A percentile compares a stretch with the other conserved stretches of the same genome.
Conservation (phyloP, 2,329 filamentous ascomycete species). For the Phyllosticta citrichinensis region DNA sequence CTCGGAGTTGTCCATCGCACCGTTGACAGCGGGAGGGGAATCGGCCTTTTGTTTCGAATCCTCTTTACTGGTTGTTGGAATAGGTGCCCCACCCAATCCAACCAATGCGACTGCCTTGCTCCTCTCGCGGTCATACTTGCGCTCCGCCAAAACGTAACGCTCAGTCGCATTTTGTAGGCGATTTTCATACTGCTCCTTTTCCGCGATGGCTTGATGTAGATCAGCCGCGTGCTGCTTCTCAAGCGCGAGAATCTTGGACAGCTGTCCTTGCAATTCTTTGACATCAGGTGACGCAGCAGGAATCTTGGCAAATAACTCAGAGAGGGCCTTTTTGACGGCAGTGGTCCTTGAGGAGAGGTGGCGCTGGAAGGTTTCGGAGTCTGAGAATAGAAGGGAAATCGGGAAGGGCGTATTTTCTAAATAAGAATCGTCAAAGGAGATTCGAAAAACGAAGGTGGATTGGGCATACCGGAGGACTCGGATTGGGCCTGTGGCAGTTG, state of each 20-base stretch:
- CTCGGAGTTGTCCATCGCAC: conserved; percentile 41
- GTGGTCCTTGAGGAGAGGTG: conserved; percentile 70
- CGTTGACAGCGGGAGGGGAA: conserved; percentile 29
- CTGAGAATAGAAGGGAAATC: conserved; percentile 45
- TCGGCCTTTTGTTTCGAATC: conserved; percentile 18
- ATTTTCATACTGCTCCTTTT: conserved; percentile 78
- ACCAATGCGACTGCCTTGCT: conserved; percentile 85
- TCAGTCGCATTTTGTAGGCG: conserved; percentile 81
- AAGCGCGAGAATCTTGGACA: conserved; percentile 64
- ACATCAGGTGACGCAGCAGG: conserved; percentile 54
- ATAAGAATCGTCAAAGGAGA: neutral
- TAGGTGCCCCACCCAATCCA: conserved; percentile 73
- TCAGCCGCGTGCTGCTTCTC: conserved; percentile 76
- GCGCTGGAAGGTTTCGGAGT: conserved; percentile 57
- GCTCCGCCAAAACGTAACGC: conserved; percentile 90
- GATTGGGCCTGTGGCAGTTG: conserved; percentile 12
- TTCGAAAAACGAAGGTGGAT: neutral
- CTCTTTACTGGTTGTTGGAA: conserved; percentile 23
- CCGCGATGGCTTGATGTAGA: conserved; percentile 61
- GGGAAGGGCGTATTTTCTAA: conserved; percentile 31
- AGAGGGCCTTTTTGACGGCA: conserved; percentile 64
- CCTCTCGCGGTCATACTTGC: conserved; percentile 81
- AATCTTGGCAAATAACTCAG: conserved; percentile 50
- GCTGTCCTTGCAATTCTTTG: conserved; percentile 60
- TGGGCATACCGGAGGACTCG: conserved; percentile 8